These are phyloP conservation scores for Silene vulgaris DNA, from an alignment of 179 eudicot species.

Conservation along the genomic window DNA sequence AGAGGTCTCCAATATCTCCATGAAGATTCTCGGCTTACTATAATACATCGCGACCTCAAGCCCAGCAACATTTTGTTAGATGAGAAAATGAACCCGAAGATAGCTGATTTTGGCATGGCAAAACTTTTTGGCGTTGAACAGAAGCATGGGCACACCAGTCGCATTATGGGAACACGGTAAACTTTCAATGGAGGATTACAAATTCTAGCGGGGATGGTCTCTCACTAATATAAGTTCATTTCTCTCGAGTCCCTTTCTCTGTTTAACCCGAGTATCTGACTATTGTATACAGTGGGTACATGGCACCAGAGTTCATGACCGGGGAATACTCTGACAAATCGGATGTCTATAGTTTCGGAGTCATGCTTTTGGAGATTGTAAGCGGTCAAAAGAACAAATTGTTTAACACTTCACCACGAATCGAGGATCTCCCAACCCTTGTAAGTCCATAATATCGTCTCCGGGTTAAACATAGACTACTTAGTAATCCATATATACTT, in stretches of 20 bases:
- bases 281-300: conserved; percentile 16
- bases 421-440: neutral
- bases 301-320: conserved; percentile 18
- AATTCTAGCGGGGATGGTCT: too few species aligned
- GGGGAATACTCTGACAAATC: conserved; percentile 20
- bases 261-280: too few species aligned
- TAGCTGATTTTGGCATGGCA: conserved; percentile 36
- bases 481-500: too few species aligned
- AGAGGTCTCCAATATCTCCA: conserved; percentile 38
- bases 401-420: neutral
- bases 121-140: conserved; percentile 32
- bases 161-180: conserved; percentile 29
- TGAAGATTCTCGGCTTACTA: conserved; percentile 43
- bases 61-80: conserved; percentile 37
- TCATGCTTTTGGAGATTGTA: conserved; percentile 15
- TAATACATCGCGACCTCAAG: conserved; percentile 49
- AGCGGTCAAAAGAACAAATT: neutral
- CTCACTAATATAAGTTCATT: too few species aligned
- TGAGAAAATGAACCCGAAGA: conserved; percentile 32
- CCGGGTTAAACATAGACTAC: neutral
- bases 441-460: neutral
- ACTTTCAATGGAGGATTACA: neutral
- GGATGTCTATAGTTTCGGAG: conserved; percentile 19
- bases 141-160: conserved; percentile 25
- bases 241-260: too few species aligned